Evolutionary conservation across 176 grass and related monocot genomes (phyloP).

Genomic region (maize (Zea mays)): Zm-B73-REFERENCE-NAM-5.0 NC_050098.1:203213001-203213500

Average conservation of each 20-base stretch:
- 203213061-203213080: neutral
- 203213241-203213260: neutral
- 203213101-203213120: neutral
- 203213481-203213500: neutral
- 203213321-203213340: slow-evolving; percentile 11
- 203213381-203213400: slow-evolving; percentile 28
- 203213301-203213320: neutral
- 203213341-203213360: neutral
- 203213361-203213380: slow-evolving; percentile 8
- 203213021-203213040: neutral
- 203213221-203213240: neutral
- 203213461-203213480: slow-evolving; percentile 34
- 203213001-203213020: neutral
- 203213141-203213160: neutral
- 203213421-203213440: slow-evolving; percentile 19
- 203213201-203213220: neutral
- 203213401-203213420: slow-evolving; percentile 46
- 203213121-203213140: neutral
- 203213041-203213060: neutral
- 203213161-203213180: neutral
- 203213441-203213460: neutral
- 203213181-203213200: slow-evolving; percentile 1
- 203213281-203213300: slow-evolving; percentile 33
- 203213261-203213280: neutral
- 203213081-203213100: neutral